Base-by-base conservation (phyloP, 148 eudicot species). In the Chenopodium suecicum region DNA sequence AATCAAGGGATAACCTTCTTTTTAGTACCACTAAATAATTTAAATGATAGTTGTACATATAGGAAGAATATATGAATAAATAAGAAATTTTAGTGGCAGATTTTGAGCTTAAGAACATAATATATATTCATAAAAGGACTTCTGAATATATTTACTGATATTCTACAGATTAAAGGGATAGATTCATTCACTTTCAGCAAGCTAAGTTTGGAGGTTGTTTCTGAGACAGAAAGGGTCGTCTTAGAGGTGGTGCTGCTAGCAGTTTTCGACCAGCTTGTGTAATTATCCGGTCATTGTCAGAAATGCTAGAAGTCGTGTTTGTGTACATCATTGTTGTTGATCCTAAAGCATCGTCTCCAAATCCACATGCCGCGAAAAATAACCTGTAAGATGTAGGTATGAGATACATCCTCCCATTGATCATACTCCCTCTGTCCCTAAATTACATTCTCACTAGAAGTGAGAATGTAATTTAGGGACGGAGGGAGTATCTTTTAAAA, bases 301-400 rank as follows among this genome's bases (percentile, higher is more conserved):
- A 47, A 62, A 80, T 25, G 82, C 64, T 47, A 41, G 91, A 82
- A 52, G 73, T 48, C 9, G 88, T 75, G 74, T 82, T 80, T 27
- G 85, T 66, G 81, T 90, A 95, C 89, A 91, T 91, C 97, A 95
- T 95, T 19, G 98, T 91, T 31, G 97, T 93, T 41, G 98, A 88
- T 82, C 90, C 92, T 77, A 95, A 83, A 34, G 88, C 78, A 77
- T 93, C 96, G 13, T 88, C 89, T 74, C 96, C 98, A 83, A 95
- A 95, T 77, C 97, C 94, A 80, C 98, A 95, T 62, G 92, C 90
- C 80, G 84, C 73, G 29, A 95, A 93, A 80, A 95, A 92, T 74
- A 70, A 77, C 85, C 98, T 95, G 89, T 41, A 66, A 71, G 7
- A 46, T 68, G 60, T 72, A 47, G 41, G 62, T 54, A 70, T 50